phyloP scores from a whole-genome alignment of 2,329 filamentous ascomycete species.

The Aureobasidium sp. region DNA sequence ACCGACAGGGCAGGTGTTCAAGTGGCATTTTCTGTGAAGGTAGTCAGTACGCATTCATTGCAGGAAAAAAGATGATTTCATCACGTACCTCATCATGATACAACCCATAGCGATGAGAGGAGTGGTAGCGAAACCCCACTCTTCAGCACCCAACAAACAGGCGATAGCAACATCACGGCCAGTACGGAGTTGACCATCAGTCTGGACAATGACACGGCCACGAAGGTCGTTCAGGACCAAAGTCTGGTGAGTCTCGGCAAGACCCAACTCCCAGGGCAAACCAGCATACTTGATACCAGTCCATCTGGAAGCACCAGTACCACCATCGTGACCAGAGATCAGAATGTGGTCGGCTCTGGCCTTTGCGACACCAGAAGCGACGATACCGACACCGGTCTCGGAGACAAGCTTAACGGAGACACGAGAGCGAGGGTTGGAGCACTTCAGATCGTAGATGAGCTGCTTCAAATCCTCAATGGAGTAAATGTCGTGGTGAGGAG shows the following conservation, averaged over 20 bases:
- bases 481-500: slow-evolving; percentile 97
- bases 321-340: slow-evolving; percentile 94
- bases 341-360: slow-evolving; percentile 95
- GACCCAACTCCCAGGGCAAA: slow-evolving; percentile 92
- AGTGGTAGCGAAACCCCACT: slow-evolving; percentile 94
- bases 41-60: no score
- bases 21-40: slow-evolving; percentile 50
- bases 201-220: slow-evolving; percentile 92
- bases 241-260: slow-evolving; percentile 95
- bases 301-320: slow-evolving; percentile 93
- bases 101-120: slow-evolving; percentile 95
- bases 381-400: slow-evolving; percentile 94
- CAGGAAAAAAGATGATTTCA: not conserved
- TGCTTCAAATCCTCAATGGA: slow-evolving; percentile 98
- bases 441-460: slow-evolving; percentile 95
- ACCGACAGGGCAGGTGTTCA: slow-evolving; percentile 80
- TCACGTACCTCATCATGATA: slow-evolving; percentile 67
- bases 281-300: slow-evolving; percentile 98
- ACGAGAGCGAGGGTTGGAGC: slow-evolving; percentile 83
- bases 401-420: slow-evolving; percentile 97
- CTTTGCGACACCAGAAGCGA: slow-evolving; percentile 94
- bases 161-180: slow-evolving; percentile 91
- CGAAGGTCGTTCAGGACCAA: slow-evolving; percentile 91
- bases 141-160: slow-evolving; percentile 91
- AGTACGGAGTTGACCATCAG: slow-evolving; percentile 87